These are phyloP conservation scores for Fusarium euwallaceae DNA, from an alignment of 2,329 filamentous ascomycete genomes.

Conservation along the genomic window DNA sequence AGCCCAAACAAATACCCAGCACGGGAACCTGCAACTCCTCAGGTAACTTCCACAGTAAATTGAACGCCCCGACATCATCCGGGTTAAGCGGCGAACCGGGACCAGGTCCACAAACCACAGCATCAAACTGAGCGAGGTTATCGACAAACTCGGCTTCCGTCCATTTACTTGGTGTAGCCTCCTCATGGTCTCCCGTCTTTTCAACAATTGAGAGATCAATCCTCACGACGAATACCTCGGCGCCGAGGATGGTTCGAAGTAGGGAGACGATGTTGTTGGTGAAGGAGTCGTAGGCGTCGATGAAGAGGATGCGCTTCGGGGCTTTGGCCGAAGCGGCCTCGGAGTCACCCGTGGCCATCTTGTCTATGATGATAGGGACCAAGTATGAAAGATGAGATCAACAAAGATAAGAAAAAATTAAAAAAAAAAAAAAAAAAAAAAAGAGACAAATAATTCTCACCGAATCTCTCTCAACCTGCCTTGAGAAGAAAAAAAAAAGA, in stretches of 20 bases:
- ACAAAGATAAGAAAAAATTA: background rate
- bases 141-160: constrained; percentile 57
- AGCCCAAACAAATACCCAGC: constrained; percentile 89
- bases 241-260: constrained; percentile 76
- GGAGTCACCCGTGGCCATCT: constrained; percentile 39
- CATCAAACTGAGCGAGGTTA: constrained; percentile 75
- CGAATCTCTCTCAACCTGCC: background rate
- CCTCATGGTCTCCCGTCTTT: constrained; percentile 15
- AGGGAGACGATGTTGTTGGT: constrained; percentile 93
- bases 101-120: constrained; percentile 90
- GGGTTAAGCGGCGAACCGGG: constrained; percentile 82
- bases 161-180: constrained; percentile 48
- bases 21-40: constrained; percentile 76
- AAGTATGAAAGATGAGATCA: background rate
- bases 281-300: constrained; percentile 98
- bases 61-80: constrained; percentile 87
- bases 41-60: constrained; percentile 77
- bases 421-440: background rate
- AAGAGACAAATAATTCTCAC: background rate
- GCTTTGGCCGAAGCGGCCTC: constrained; percentile 21
- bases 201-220: constrained; percentile 65
- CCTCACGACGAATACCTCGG: constrained; percentile 67
- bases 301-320: constrained; percentile 76
- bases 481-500: background rate
- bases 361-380: background rate